These are phyloP conservation scores for Ceratobasidium theobromae DNA, from an alignment of 1,284 basidiomycete genomes.

Conservation along the genomic window DNA sequence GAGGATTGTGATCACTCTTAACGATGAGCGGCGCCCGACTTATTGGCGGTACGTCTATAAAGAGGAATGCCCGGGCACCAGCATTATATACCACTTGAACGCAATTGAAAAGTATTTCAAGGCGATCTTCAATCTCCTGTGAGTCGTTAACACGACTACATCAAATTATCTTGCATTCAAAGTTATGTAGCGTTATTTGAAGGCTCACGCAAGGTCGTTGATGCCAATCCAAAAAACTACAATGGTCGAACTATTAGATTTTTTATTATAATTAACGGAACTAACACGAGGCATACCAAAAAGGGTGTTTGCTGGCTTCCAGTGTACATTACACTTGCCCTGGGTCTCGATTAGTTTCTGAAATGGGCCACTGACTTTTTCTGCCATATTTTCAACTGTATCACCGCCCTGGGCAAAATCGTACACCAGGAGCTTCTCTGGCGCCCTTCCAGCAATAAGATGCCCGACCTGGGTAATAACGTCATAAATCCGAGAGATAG, in stretches of 20 bases:
- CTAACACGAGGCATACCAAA: conserved; percentile 18
- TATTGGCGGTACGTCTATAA: conserved; percentile 37
- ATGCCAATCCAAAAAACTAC: conserved; percentile 33
- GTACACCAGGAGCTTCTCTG: conserved; percentile 22
- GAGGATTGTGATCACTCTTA: not conserved
- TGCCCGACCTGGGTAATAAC: conserved; percentile 25
- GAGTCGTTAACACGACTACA: not conserved
- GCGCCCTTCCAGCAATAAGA: not conserved
- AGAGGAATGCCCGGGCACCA: conserved; percentile 36
- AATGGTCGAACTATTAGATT: not conserved
- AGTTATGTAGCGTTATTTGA: not conserved
- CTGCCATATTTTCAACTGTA: conserved; percentile 11
- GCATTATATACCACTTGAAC: conserved; percentile 35
- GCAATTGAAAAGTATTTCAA: conserved; percentile 22
- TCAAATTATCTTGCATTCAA: not conserved
- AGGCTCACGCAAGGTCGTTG: conserved; percentile 29
- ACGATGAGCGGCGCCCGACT: conserved; percentile 33
- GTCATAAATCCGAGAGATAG: not conserved
- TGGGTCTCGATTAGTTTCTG: not conserved
- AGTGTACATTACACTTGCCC: not conserved
- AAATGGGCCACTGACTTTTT: conserved; percentile 4
- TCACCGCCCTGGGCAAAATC: conserved; percentile 33
- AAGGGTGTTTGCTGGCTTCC: conserved; percentile 12
- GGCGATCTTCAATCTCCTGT: not conserved
- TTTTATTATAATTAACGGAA: not conserved